Conservation (phyloP, 169 alveolate genomes). For the Babesia gibsoni region DNA sequence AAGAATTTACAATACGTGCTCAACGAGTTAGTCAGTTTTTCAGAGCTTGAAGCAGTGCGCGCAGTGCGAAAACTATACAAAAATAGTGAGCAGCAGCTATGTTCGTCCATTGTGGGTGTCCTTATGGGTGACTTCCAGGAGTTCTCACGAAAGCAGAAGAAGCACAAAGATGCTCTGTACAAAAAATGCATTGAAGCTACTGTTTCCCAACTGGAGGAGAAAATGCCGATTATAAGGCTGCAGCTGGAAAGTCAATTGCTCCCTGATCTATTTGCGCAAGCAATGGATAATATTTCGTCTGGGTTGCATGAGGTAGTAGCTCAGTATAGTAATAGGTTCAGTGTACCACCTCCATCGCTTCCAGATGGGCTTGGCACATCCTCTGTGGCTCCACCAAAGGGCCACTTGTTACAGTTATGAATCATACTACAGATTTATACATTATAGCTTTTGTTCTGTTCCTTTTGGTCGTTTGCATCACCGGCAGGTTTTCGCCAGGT, state of each 20-base stretch:
- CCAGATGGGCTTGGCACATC: background rate
- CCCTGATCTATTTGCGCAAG: background rate
- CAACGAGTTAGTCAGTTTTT: background rate
- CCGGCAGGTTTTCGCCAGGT: background rate
- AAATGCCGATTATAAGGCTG: conserved; percentile 1
- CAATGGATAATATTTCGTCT: background rate
- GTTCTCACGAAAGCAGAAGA: conserved; percentile 9
- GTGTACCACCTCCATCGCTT: background rate
- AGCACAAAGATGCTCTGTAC: conserved; percentile 10
- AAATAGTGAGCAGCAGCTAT: background rate
- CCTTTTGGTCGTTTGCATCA: background rate
- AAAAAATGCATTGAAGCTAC: background rate
- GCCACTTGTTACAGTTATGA: background rate
- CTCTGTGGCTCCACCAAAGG: background rate
- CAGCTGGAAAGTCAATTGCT: background rate
- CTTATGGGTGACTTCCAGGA: conserved; percentile 19
- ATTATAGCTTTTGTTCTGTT: background rate
- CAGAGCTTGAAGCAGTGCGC: background rate
- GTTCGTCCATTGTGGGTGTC: background rate
- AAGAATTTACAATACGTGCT: conserved; percentile 9
- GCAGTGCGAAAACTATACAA: background rate
- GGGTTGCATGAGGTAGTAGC: background rate
- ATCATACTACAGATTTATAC: background rate
- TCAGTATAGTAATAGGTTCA: conserved; percentile 9
- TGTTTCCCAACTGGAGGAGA: background rate